Conservation (phyloP, 176 grass and related monocot species). For the Rhynchospora tenuis region DNA sequence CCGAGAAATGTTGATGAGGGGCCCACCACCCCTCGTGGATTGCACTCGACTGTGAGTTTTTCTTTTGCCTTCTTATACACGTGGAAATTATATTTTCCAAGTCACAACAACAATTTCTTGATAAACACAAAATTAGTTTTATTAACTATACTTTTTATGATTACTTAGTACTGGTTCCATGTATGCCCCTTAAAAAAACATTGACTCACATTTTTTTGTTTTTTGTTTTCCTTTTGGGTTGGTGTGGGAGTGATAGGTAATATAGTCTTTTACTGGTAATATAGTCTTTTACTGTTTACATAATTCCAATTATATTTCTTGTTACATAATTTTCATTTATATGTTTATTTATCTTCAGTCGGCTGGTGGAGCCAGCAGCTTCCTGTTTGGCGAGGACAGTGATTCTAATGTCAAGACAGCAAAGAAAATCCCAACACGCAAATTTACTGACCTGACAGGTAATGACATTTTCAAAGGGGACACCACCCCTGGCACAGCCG, state of each 20-base stretch:
- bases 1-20: conserved; percentile 20
- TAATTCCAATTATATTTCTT: neutral
- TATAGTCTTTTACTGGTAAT: no score
- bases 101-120: neutral
- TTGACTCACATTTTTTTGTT: neutral
- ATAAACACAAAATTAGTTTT: neutral
- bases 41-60: conserved; percentile 36
- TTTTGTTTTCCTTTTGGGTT: neutral
- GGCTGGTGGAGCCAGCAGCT: conserved; percentile 35
- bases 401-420: conserved; percentile 68
- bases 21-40: conserved; percentile 26
- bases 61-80: neutral
- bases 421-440: conserved; percentile 71
- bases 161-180: neutral
- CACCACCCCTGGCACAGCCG: conserved; percentile 22
- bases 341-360: neutral
- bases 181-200: neutral
- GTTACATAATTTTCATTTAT: neutral
- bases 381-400: conserved; percentile 62
- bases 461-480: conserved; percentile 83
- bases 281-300: neutral
- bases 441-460: conserved; percentile 69
- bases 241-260: no score
- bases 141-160: neutral
- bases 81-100: neutral